These are phyloP conservation scores for Botrytis deweyae DNA, from an alignment of 2,329 filamentous ascomycete species.

Conservation along the genomic window DNA sequence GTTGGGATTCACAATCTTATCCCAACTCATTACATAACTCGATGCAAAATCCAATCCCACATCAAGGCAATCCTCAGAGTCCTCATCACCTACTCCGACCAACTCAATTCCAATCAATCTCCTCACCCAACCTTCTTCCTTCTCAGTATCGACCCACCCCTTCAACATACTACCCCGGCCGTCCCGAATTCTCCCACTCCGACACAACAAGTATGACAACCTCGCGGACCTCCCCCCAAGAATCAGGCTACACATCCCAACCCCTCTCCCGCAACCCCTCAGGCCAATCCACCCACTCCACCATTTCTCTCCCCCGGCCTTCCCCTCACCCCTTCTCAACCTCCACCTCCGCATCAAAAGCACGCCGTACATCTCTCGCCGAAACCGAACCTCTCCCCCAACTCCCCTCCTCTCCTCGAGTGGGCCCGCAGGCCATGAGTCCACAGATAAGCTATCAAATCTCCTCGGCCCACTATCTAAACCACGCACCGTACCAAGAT, in stretches of 20 bases:
- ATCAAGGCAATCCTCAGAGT: slow-evolving; percentile 18
- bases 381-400: slow-evolving; percentile 37
- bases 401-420: slow-evolving; percentile 33
- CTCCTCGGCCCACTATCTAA: not conserved
- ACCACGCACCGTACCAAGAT: not conserved
- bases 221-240: slow-evolving; percentile 40
- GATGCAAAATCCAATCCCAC: not conserved
- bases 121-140: slow-evolving; percentile 26
- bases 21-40: slow-evolving; percentile 24
- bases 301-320: slow-evolving; percentile 9
- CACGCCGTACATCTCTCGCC: slow-evolving; percentile 30
- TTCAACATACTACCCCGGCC: slow-evolving; percentile 29
- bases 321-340: not conserved
- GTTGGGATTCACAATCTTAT: slow-evolving; percentile 28
- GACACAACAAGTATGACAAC: not conserved
- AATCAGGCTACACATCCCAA: slow-evolving; percentile 49
- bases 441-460: slow-evolving; percentile 33
- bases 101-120: slow-evolving; percentile 13
- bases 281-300: slow-evolving; percentile 42
- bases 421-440: not conserved
- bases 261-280: slow-evolving; percentile 52
- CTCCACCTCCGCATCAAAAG: not conserved
- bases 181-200: slow-evolving; percentile 45
- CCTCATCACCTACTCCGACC: slow-evolving; percentile 21
- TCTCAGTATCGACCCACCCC: slow-evolving; percentile 18